phyloP scores from a whole-genome alignment of 179 eudicot genomes.

The Silene noctiflora region DNA sequence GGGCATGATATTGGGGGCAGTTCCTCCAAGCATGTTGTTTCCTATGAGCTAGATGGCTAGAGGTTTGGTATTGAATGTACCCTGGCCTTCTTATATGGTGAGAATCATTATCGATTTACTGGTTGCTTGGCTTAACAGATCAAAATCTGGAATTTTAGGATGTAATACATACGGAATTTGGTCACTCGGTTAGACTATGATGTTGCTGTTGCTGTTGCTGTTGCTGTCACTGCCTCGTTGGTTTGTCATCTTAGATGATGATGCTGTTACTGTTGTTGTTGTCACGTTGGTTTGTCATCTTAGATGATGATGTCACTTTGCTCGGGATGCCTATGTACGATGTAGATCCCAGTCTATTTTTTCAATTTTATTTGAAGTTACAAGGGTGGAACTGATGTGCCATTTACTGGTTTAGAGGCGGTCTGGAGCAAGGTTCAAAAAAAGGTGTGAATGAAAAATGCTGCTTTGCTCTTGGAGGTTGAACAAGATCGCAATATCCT shows the following conservation, averaged over 20 bases:
- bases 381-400: neutral
- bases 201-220: neutral
- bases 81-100: neutral
- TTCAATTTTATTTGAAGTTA: neutral
- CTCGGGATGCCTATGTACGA: too few species aligned
- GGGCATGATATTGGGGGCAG: conserved; percentile 27
- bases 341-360: too few species aligned
- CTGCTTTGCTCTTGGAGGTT: neutral
- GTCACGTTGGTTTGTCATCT: neutral
- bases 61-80: conserved; percentile 34
- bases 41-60: conserved; percentile 7
- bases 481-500: neutral
- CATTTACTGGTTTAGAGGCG: neutral
- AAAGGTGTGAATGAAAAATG: too few species aligned
- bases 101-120: too few species aligned
- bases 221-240: too few species aligned
- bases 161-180: too few species aligned
- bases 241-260: neutral
- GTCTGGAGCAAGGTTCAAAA: conserved; percentile 10
- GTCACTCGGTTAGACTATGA: neutral
- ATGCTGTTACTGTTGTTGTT: neutral
- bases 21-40: conserved; percentile 3
- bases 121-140: too few species aligned
- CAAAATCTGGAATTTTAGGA: too few species aligned
- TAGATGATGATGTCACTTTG: too few species aligned